Conservation (phyloP, 441 rosid species). For the Croton setiger region DNA sequence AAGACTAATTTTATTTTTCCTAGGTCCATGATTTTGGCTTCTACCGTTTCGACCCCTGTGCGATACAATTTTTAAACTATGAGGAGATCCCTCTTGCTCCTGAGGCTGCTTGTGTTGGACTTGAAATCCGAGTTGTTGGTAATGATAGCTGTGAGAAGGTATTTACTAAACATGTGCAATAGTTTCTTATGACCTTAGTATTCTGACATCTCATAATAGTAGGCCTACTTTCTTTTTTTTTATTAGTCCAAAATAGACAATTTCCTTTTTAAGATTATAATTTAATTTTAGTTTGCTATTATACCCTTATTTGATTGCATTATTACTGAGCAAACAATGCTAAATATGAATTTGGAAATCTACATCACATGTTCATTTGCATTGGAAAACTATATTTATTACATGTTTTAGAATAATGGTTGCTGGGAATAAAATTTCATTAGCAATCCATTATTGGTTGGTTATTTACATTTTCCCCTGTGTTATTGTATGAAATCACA, state of each 20-base stretch:
- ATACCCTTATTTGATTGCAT: too few relatives aligned
- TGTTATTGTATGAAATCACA: neutral
- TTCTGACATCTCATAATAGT: too few relatives aligned
- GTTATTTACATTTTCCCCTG: neutral
- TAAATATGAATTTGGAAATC: too few relatives aligned
- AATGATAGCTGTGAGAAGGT: constrained; percentile 99
- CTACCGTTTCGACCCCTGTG: constrained; percentile 81
- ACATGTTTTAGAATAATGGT: neutral
- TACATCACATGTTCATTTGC: too few relatives aligned
- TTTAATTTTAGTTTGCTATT: neutral
- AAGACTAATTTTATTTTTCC: constrained; percentile 3
- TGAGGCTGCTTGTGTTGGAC: constrained; percentile 94
- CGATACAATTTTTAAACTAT: constrained; percentile 72
- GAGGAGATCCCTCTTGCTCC: constrained; percentile 99
- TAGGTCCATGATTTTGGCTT: constrained; percentile 99
- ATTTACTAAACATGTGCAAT: constrained; percentile 13
- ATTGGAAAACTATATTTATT: neutral
- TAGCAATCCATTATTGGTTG: neutral
- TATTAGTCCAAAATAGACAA: too few relatives aligned
- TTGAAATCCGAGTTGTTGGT: constrained; percentile 97
- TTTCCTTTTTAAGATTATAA: too few relatives aligned
- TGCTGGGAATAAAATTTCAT: neutral
- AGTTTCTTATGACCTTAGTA: neutral
- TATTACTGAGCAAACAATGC: too few relatives aligned
- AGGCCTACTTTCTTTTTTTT: too few relatives aligned